A percentile compares a stretch with the other conserved stretches of the same genome.
Evolutionary conservation across 1,284 basidiomycete genomes (phyloP).

Genomic region (Kalmanozyma brasiliensis): DNA sequence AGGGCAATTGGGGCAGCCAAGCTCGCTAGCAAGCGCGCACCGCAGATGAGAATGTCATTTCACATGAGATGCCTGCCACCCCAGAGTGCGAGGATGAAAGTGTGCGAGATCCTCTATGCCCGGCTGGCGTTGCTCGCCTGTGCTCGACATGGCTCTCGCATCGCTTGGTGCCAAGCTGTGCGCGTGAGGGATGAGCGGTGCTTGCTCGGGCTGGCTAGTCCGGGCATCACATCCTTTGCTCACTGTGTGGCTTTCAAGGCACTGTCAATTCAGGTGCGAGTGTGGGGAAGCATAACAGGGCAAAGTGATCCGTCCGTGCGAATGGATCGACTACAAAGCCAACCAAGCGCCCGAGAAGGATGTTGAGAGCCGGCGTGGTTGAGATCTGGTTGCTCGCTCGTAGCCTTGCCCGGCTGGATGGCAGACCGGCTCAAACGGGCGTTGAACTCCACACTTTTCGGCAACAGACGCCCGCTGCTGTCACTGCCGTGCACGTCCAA

Average conservation of each 20-base stretch:
- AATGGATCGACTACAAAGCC: constrained; percentile 1
- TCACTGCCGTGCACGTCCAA: too few species aligned
- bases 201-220: too few species aligned
- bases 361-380: too few species aligned
- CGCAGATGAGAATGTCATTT: neutral
- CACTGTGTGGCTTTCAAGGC: too few species aligned
- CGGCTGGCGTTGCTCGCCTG: constrained; percentile 30
- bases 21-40: too few species aligned
- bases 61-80: neutral
- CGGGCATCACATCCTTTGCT: too few species aligned
- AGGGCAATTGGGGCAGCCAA: too few species aligned
- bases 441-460: constrained; percentile 3
- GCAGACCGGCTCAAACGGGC: constrained; percentile 3
- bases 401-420: constrained; percentile 10
- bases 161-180: neutral
- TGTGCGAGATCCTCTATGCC: constrained; percentile 1
- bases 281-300: constrained; percentile 14
- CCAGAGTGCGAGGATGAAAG: constrained; percentile 5
- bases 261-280: too few species aligned
- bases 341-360: constrained; percentile 12
- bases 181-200: neutral
- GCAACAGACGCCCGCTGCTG: too few species aligned
- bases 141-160: neutral
- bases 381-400: too few species aligned
- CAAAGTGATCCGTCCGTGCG: constrained; percentile 15